These are phyloP conservation scores for Ophiocordyceps australis DNA, from an alignment of 2,329 filamentous ascomycete species.

Conservation along the genomic window DNA sequence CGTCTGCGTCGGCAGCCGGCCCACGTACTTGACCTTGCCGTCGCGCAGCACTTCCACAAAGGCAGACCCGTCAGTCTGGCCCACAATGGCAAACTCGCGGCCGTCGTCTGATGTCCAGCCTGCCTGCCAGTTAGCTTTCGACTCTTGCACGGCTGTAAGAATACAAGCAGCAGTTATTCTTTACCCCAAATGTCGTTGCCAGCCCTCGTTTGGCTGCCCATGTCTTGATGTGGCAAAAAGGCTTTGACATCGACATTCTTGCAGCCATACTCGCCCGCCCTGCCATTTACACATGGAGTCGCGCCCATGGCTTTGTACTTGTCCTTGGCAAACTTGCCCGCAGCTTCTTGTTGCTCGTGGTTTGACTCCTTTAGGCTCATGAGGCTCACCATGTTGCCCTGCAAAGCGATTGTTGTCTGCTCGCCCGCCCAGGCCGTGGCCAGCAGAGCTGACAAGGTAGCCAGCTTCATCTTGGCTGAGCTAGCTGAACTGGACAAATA, in stretches of 20 bases:
- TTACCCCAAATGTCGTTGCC: slow-evolving; percentile 18
- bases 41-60: slow-evolving; percentile 26
- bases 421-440: not conserved
- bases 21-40: slow-evolving; percentile 25
- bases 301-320: slow-evolving; percentile 3
- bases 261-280: slow-evolving; percentile 16
- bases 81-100: slow-evolving; percentile 28
- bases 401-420: not conserved
- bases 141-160: too few species aligned
- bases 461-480: too few species aligned
- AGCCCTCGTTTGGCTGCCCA: slow-evolving; percentile 15
- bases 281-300: slow-evolving; percentile 10
- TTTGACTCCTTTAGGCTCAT: slow-evolving; percentile 3
- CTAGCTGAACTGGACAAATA: too few species aligned
- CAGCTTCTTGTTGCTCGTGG: slow-evolving; percentile 1
- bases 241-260: slow-evolving; percentile 18
- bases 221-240: slow-evolving; percentile 17
- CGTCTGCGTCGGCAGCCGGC: slow-evolving; percentile 24
- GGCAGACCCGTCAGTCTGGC: slow-evolving; percentile 28
- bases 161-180: too few species aligned
- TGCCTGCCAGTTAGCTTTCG: too few species aligned
- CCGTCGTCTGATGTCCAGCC: slow-evolving; percentile 28
- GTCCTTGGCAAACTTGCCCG: slow-evolving; percentile 5
- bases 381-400: slow-evolving; percentile 1
- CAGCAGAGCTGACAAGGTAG: too few species aligned